Conservation (phyloP, 306 rosid species). For the Lotus japonicus region DNA sequence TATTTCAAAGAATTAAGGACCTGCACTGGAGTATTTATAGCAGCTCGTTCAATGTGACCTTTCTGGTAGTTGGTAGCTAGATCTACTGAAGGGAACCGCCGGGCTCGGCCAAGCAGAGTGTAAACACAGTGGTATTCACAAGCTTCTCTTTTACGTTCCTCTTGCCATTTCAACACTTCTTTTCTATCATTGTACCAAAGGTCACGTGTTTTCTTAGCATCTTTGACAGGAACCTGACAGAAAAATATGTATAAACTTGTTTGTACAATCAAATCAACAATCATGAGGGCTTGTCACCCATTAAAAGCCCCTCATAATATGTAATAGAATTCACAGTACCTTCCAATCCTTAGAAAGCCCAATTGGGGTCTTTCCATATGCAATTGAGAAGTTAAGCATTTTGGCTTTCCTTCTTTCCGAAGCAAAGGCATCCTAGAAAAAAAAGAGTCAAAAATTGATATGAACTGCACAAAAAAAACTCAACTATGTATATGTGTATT, state of each 20-base stretch:
- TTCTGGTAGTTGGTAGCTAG: slow-evolving; percentile 41
- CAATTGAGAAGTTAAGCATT: slow-evolving; percentile 97
- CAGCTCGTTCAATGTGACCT: slow-evolving; percentile 97
- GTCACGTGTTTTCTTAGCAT: slow-evolving; percentile 71
- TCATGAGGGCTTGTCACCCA: not conserved
- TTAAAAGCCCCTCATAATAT: not conserved
- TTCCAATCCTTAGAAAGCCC: slow-evolving; percentile 97
- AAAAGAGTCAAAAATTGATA: not conserved
- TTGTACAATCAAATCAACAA: slow-evolving; percentile 8
- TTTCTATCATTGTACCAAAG: slow-evolving; percentile 88
- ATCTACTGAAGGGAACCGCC: slow-evolving; percentile 55
- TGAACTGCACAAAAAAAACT: too few relatives aligned
- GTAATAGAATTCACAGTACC: slow-evolving; percentile 39
- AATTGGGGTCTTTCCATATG: slow-evolving; percentile 89
- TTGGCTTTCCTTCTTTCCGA: slow-evolving; percentile 97
- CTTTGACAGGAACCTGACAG: slow-evolving; percentile 74
- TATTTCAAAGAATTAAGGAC: slow-evolving; percentile 33
- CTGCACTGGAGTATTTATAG: slow-evolving; percentile 98
- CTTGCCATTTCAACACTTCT: slow-evolving; percentile 84
- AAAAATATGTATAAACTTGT: slow-evolving; percentile 7
- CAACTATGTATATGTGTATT: too few relatives aligned
- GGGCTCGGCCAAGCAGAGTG: slow-evolving; percentile 87
- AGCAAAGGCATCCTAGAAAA: slow-evolving; percentile 72
- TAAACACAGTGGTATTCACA: slow-evolving; percentile 32
- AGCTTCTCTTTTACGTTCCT: slow-evolving; percentile 70